A percentile compares a stretch with the other conserved stretches of the same genome.
Evolutionary conservation across 2,329 filamentous ascomycete species (phyloP).

Genomic region (Aureobasidium leucospermi): DNA sequence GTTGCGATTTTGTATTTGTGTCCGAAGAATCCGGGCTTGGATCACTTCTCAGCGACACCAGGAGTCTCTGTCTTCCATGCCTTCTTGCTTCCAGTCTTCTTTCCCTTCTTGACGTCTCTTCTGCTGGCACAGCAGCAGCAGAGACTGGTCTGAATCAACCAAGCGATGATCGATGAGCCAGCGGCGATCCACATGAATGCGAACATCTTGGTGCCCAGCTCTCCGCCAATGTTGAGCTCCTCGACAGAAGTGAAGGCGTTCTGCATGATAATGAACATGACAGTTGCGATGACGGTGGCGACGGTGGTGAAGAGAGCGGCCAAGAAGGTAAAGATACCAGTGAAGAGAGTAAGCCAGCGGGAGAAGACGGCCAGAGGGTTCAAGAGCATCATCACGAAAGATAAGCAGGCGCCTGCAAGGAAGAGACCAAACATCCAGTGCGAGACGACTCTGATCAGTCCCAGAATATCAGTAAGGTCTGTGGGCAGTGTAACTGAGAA

Average conservation of each 20-base stretch:
- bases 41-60: slow-evolving; percentile 16
- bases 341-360: slow-evolving; percentile 54
- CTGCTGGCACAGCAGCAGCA: slow-evolving; percentile 66
- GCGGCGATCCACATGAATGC: slow-evolving; percentile 84
- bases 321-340: slow-evolving; percentile 61
- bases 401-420: slow-evolving; percentile 61
- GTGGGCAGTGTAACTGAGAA: slow-evolving; percentile 63
- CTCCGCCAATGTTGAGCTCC: slow-evolving; percentile 67
- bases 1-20: slow-evolving; percentile 2
- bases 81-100: slow-evolving; percentile 34
- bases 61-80: slow-evolving; percentile 18
- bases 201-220: slow-evolving; percentile 67
- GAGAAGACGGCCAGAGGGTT: slow-evolving; percentile 47
- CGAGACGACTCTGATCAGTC: slow-evolving; percentile 65
- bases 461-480: slow-evolving; percentile 64
- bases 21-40: slow-evolving; percentile 14
- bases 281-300: slow-evolving; percentile 68
- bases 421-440: slow-evolving; percentile 89
- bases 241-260: slow-evolving; percentile 63
- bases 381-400: slow-evolving; percentile 64
- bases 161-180: slow-evolving; percentile 59
- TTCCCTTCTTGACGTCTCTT: slow-evolving; percentile 45
- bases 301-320: slow-evolving; percentile 60
- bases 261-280: slow-evolving; percentile 75
- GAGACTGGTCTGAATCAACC: slow-evolving; percentile 63